Evolutionary conservation across 352 stramenopile species (phyloP).

Genomic region (Globisporangium ultimum): DNA sequence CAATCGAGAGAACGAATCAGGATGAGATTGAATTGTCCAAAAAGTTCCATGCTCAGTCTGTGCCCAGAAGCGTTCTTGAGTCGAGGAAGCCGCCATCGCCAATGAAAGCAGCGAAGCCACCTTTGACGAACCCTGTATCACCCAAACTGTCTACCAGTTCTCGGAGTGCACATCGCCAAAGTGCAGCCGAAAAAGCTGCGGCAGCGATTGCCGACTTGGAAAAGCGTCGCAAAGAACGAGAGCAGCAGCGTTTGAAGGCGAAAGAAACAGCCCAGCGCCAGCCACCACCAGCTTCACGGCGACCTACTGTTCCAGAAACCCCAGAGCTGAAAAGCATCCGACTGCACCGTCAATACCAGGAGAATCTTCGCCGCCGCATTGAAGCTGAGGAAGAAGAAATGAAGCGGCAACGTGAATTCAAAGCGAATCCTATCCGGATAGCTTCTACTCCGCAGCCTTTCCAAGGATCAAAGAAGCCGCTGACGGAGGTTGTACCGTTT

Average conservation of each 20-base stretch:
- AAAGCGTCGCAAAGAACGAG: constrained; percentile 37
- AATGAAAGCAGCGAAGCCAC: constrained; percentile 20
- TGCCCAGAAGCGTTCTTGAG: constrained; percentile 56
- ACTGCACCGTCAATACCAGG: constrained; percentile 67
- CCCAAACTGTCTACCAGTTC: constrained; percentile 43
- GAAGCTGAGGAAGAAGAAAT: constrained; percentile 55
- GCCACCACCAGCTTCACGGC: constrained; percentile 17
- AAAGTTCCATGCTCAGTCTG: constrained; percentile 75
- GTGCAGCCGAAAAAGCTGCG: constrained; percentile 26
- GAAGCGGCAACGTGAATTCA: constrained; percentile 56
- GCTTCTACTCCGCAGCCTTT: constrained; percentile 52
- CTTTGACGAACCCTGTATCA: constrained; percentile 40
- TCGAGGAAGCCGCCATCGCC: constrained; percentile 19
- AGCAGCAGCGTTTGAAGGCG: constrained; percentile 29
- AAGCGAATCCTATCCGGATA: constrained; percentile 67
- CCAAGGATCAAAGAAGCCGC: constrained; percentile 64
- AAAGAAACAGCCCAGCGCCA: constrained; percentile 18
- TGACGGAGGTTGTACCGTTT: constrained; percentile 71
- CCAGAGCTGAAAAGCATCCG: constrained; percentile 70
- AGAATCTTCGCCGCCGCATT: constrained; percentile 58
- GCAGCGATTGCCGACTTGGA: constrained; percentile 33
- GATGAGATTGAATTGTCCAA: constrained; percentile 68
- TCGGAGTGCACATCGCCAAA: constrained; percentile 26
- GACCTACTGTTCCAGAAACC: constrained; percentile 63
- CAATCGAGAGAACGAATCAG: constrained; percentile 56